A percentile compares a stretch with the other conserved stretches of the same genome.
phyloP scores from a whole-genome alignment of 495 filamentous ascomycete genomes.

The Talaromyces adpressus region DNA sequence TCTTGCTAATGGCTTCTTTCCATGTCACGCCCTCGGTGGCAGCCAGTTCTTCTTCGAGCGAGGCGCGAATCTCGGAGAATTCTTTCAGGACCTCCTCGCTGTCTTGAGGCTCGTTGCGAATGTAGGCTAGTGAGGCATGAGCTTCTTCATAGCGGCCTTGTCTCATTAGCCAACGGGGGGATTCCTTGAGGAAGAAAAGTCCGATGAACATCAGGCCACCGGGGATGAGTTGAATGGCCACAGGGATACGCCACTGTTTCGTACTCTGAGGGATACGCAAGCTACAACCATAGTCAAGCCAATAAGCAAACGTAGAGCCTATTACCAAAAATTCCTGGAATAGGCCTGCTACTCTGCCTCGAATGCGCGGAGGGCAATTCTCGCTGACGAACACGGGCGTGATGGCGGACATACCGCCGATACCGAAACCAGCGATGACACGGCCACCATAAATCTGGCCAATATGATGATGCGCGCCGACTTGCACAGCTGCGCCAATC shows the following conservation, averaged over 20 bases:
- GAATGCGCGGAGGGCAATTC: conserved; percentile 20
- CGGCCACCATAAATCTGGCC: conserved; percentile 35
- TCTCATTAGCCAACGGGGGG: conserved; percentile 46
- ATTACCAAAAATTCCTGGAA: conserved; percentile 30
- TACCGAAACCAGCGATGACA: conserved; percentile 35
- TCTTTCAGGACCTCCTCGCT: conserved; percentile 44
- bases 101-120: conserved; percentile 32
- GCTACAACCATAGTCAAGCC: conserved; percentile 18
- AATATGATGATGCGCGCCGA: conserved; percentile 32
- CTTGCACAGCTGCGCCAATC: conserved; percentile 57
- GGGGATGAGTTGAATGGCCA: conserved; percentile 49
- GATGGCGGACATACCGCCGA: conserved; percentile 40
- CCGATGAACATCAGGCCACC: conserved; percentile 47
- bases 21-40: conserved; percentile 32
- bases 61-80: conserved; percentile 55
- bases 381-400: conserved; percentile 33
- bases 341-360: conserved; percentile 34
- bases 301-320: conserved; percentile 22
- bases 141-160: conserved; percentile 44
- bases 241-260: conserved; percentile 31
- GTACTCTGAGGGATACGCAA: conserved; percentile 23
- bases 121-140: conserved; percentile 39
- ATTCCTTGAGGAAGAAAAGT: conserved; percentile 49
- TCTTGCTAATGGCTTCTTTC: conserved; percentile 30
- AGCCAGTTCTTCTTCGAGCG: conserved; percentile 31